Conservation (phyloP, 306 rosid genomes). For the Gillenia trifoliata region DNA sequence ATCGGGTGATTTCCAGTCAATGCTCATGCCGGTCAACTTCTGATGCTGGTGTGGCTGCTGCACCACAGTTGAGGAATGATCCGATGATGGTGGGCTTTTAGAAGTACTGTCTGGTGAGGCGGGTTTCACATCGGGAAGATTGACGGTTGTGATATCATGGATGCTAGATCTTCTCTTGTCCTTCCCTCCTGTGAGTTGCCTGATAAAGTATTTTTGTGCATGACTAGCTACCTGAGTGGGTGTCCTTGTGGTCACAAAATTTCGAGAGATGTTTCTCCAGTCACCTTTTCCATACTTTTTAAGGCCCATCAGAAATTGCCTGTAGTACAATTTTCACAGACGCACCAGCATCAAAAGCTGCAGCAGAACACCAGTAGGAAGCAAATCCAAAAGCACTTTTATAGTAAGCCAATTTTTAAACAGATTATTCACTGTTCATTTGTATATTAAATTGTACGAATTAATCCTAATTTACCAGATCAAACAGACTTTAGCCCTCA, state of each 20-base stretch:
- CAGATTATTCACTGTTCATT: conserved; percentile 15
- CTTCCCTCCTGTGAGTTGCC: conserved; percentile 71
- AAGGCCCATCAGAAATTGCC: conserved; percentile 87
- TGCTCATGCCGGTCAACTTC: conserved; percentile 22
- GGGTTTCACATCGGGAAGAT: conserved; percentile 46
- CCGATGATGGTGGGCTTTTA: conserved; percentile 32
- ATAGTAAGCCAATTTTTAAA: conserved; percentile 14
- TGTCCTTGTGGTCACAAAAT: conserved; percentile 82
- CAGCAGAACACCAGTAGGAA: not conserved
- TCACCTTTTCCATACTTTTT: conserved; percentile 94
- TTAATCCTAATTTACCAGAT: conserved; percentile 15
- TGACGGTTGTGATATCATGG: conserved; percentile 83
- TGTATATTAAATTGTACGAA: conserved; percentile 11
- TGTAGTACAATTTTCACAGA: conserved; percentile 27
- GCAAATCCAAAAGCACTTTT: conserved; percentile 19
- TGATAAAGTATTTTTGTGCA: conserved; percentile 84
- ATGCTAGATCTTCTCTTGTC: conserved; percentile 93
- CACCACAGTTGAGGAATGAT: conserved; percentile 19
- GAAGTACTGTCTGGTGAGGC: conserved; percentile 27
- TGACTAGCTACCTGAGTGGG: conserved; percentile 95
- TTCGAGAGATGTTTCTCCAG: conserved; percentile 85
- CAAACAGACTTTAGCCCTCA: conserved; percentile 4
- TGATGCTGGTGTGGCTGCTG: conserved; percentile 40
- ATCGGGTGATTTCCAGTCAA: conserved; percentile 37
- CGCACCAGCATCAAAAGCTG: conserved; percentile 4